phyloP scores from a whole-genome alignment of 371 early-diverging fungal species.

The Mortierella sp. region DNA sequence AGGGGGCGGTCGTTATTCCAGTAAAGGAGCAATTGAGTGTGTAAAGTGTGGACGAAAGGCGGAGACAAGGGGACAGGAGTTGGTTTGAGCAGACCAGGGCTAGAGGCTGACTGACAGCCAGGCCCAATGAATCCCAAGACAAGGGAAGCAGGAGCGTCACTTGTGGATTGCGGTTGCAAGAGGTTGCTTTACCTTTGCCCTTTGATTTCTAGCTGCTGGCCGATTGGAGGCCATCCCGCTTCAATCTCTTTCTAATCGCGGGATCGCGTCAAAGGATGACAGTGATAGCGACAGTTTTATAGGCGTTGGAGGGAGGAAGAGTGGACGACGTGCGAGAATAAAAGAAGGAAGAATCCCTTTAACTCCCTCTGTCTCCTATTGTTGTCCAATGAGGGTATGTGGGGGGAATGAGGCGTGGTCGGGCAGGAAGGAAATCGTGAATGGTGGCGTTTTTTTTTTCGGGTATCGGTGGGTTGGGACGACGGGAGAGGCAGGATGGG shows the following conservation, averaged over 20 bases:
- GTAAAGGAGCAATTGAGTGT: background rate
- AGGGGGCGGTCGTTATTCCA: too few species aligned
- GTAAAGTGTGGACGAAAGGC: background rate
- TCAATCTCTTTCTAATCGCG: constrained; percentile 9
- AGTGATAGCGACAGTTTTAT: constrained; percentile 5
- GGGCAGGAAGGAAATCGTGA: too few species aligned
- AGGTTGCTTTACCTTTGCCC: constrained; percentile 40
- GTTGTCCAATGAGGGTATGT: too few species aligned
- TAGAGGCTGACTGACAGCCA: background rate
- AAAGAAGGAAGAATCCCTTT: background rate
- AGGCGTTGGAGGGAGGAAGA: constrained; percentile 1
- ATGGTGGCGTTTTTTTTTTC: too few species aligned
- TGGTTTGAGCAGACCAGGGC: background rate
- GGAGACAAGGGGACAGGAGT: background rate
- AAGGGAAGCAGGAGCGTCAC: too few species aligned
- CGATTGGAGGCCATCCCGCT: constrained; percentile 49
- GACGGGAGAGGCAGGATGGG: too few species aligned
- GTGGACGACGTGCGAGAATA: background rate
- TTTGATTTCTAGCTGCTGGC: constrained; percentile 49
- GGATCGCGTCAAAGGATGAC: background rate
- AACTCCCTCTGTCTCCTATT: background rate
- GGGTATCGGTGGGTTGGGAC: too few species aligned
- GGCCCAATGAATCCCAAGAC: too few species aligned
- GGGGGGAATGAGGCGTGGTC: too few species aligned
- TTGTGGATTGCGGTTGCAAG: background rate